Base-by-base conservation (phyloP, 345 rosid species). In the Streptanthus diversifolius region DNA sequence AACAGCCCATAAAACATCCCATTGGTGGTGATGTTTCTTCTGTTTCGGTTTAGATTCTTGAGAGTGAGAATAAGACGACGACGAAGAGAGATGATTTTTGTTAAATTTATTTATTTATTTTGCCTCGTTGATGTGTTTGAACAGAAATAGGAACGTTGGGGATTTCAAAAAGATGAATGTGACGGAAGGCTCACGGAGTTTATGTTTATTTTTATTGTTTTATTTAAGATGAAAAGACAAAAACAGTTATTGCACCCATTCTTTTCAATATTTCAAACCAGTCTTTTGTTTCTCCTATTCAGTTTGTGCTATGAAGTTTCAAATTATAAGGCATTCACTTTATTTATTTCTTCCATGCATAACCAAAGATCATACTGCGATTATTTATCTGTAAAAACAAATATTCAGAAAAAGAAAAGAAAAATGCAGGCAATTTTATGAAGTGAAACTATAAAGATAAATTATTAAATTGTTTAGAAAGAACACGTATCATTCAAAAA, bases 1-100 rank as follows among this genome's bases (percentile, higher is more conserved):
- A 93, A 80, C 97, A 93, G 21, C 86, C 92, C 43, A 86, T 83
- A 53, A 93, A 93, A 78, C 98, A 93, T 60, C 89, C 97, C 97
- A 90, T 93, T 58, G 47, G 19, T 60, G 45, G 60, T 61, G 64
- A 47, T 51, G 56, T 45, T 74, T 52, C 54, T 72, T 56, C 48
- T 43, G 36, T 35, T 63, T 70, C 40, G 60, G 59, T 25, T 64
- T 24, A 19, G 55, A 45, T 14, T 64, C 15, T 35, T 37, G n/a
- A 52, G 25, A n/a, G 11, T 14, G 12, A 6, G 52, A 30, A 36
- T 66, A 66, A 14, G 33, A 39, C 0, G 49, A 22, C 7, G 40
- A 43, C 7, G 21, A 48, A 37, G 40, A 63, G 52, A 35, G 64
- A 45, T 54, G 77, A 5, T 3, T 22, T 63, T 32, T 11, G 40